These are phyloP conservation scores for Vitis amurensis DNA, from an alignment of 164 flowering plant species.

Conservation along the genomic window DNA sequence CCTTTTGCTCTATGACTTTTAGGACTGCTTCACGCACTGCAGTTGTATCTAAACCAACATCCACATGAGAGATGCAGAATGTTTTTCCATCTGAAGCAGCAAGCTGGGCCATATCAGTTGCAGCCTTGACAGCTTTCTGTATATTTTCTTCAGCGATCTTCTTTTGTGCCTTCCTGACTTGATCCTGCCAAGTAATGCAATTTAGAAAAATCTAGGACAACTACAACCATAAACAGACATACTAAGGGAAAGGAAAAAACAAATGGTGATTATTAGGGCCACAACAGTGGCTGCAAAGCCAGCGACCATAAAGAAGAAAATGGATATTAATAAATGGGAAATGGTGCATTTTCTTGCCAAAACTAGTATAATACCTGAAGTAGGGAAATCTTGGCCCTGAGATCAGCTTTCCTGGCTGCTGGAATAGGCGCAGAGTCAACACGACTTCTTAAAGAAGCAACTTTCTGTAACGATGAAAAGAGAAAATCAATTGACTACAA, in stretches of 20 bases:
- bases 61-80: constrained; percentile 64
- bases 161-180: constrained; percentile 78
- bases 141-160: constrained; percentile 74
- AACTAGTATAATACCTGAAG: constrained; percentile 59
- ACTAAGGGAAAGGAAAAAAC: not conserved
- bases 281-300: too few relatives aligned
- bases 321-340: too few relatives aligned
- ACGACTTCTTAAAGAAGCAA: constrained; percentile 69
- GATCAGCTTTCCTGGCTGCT: constrained; percentile 78
- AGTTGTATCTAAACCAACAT: constrained; percentile 79
- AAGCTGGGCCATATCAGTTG: constrained; percentile 58
- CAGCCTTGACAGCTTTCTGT: constrained; percentile 61
- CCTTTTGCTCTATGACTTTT: constrained; percentile 73
- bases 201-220: not conserved
- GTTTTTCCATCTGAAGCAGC: constrained; percentile 72
- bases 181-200: constrained; percentile 37
- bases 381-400: constrained; percentile 52
- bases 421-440: constrained; percentile 84
- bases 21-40: constrained; percentile 92
- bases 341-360: too few relatives aligned
- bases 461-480: constrained; percentile 50
- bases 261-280: too few relatives aligned
- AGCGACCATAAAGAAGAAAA: too few relatives aligned
- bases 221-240: not conserved
- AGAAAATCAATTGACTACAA: not conserved